Evolutionary conservation across 169 alveolate genomes (phyloP).

Genomic region (Eimeria falciformis): DNA sequence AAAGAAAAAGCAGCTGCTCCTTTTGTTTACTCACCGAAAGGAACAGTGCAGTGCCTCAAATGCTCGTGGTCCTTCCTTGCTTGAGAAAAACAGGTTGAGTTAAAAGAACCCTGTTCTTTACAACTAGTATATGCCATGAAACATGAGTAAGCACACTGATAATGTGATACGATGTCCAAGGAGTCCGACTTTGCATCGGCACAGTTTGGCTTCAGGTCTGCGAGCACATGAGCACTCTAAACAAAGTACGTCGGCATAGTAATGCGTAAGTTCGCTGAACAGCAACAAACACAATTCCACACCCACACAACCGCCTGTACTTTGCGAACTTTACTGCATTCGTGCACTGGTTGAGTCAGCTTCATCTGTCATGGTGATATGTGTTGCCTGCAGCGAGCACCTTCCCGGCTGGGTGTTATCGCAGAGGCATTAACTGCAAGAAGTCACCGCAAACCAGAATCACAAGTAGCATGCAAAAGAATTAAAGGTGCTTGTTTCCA

Average conservation of each 20-base stretch:
- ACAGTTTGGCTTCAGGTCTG: slow-evolving; percentile 54
- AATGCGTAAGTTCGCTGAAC: too few relatives aligned
- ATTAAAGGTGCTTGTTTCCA: too few relatives aligned
- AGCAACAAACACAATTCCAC: too few relatives aligned
- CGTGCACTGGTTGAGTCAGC: too few relatives aligned
- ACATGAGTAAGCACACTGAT: slow-evolving; percentile 60
- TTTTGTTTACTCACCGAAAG: slow-evolving; percentile 11
- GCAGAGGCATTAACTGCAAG: neutral
- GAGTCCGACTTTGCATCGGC: slow-evolving; percentile 43
- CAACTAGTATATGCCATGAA: slow-evolving; percentile 11
- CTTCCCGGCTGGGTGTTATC: neutral
- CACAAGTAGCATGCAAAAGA: neutral
- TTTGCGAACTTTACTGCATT: too few relatives aligned
- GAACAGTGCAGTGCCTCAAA: slow-evolving; percentile 31
- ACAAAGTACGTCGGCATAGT: too few relatives aligned
- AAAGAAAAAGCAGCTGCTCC: neutral
- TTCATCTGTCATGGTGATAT: too few relatives aligned
- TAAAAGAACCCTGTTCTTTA: neutral
- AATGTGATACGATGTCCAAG: neutral
- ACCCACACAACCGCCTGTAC: too few relatives aligned
- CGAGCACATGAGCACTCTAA: neutral
- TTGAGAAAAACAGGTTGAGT: neutral
- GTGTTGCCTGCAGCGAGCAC: neutral
- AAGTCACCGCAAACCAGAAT: neutral
- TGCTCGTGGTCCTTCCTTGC: neutral